Evolutionary conservation across 1,284 basidiomycete genomes (phyloP), one percentile per base, ranked within the genome.

Genomic region (Ceraceosorus guamensis): DNA sequence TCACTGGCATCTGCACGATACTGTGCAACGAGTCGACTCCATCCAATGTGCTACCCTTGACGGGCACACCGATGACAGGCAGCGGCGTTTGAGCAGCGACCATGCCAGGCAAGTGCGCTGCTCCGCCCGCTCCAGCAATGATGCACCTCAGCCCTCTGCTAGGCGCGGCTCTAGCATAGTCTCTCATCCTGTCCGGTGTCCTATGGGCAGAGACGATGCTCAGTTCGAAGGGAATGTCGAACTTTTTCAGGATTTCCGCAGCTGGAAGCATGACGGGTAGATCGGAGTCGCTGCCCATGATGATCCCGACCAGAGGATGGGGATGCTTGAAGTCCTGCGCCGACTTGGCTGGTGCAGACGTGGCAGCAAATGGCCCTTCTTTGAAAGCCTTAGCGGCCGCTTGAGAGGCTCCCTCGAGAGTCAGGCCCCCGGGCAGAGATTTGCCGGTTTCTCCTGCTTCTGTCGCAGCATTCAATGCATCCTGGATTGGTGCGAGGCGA

Each of bases 221-320:
- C 31, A 98, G 80, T 76, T 98, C 95, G 79, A 90, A 95, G 0
- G 93, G 89, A 32, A 97, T 80, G 13, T 79, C 75, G 78, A 97
- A 95, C 43, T 79, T 79, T 69, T 89, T 85, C 44, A 98, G 83
- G 53, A 95, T 85, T 53, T 83, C 83, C 0, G 93, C 89, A 2
- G 90, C 90, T 5, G 89, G 86, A 8, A 89, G 83, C 88, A 99
- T 95, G 16, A 87, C 85, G 2, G 89, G 88, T 37, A 99, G 80
- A 76, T 98, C 93, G n/a, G 91, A 95, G 78, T 98, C 95, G 5
- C 91, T 95, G 46, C 93, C 93, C 95, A 98, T 98, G 77, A 99
- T 91, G 65, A 99, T 84, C 1, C 89, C 88, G 0, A 97, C 89
- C 7, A 97, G 81, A 5, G 93, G 91, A 53, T 85, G 81, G 0